Base-by-base conservation (phyloP, 805 yeast species). In the Novakomyces olei region DNA sequence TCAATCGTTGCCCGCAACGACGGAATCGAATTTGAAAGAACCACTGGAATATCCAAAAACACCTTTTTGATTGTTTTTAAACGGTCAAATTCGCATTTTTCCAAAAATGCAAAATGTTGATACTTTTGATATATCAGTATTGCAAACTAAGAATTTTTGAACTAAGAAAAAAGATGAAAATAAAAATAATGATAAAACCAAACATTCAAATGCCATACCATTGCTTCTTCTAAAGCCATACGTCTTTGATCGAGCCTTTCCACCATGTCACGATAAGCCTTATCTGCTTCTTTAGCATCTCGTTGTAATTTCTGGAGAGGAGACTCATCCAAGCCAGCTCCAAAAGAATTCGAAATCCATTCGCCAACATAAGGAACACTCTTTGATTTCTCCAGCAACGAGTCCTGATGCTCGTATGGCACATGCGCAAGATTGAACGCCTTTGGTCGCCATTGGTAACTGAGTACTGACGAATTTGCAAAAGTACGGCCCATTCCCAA, bases 71-170 rank as follows among this genome's bases (percentile, higher is more conserved):
- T 55, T 0, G 88, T 88, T 40, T 63, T 61, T 37, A 76, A 57
- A 40, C 93, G 63, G 51, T 79, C 91, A 23, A 66, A 50, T 52
- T 79, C 92, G 54, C 88, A 78, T 43, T 71, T 65, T 48, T 78
- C 85, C 77, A 79, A 69, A 47, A 73, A 77, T 15, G 70, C 53
- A 32, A 73, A 55, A 19, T 29, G 32, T 19, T 29, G n/a, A n/a
- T n/a, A n/a, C n/a, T n/a, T n/a, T n/a, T n/a, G n/a, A n/a, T n/a
- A n/a, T n/a, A n/a, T n/a, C n/a, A n/a, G n/a, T n/a, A n/a, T n/a
- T n/a, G n/a, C n/a, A n/a, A n/a, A n/a, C n/a, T n/a, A n/a, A n/a
- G n/a, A n/a, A n/a, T n/a, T n/a, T n/a, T n/a, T n/a, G n/a, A n/a
- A n/a, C n/a, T n/a, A n/a, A n/a, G n/a, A n/a, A n/a, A n/a, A n/a